Evolutionary conservation across 306 rosid genomes (phyloP).

Genomic region (Lathyrus sativus): DNA sequence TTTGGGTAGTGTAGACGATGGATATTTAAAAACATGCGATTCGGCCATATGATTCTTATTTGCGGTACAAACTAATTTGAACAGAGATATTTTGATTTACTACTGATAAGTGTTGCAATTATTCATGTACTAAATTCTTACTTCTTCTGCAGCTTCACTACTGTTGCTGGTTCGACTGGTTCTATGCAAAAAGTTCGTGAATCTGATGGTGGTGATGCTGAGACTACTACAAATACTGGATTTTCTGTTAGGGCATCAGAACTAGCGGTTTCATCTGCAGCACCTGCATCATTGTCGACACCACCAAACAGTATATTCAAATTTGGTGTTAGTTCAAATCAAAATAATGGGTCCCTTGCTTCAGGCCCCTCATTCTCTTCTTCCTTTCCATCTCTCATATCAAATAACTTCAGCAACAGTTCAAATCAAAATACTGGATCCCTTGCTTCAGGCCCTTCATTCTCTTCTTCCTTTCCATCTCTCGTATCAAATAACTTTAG

Average conservation of each 20-base stretch:
- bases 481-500: conserved; percentile 42
- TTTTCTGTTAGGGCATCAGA: conserved; percentile 45
- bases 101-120: conserved; percentile 1
- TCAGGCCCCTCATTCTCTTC: conserved; percentile 45
- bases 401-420: conserved; percentile 45
- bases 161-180: conserved; percentile 37
- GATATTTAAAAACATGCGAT: background rate
- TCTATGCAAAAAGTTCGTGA: conserved; percentile 39
- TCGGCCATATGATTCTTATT: conserved; percentile 12
- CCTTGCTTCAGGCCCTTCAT: conserved; percentile 45
- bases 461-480: conserved; percentile 42
- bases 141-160: conserved; percentile 56
- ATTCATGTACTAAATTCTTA: conserved; percentile 27
- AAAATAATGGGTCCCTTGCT: conserved; percentile 55
- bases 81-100: background rate
- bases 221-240: conserved; percentile 43
- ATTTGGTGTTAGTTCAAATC: conserved; percentile 44
- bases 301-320: conserved; percentile 43
- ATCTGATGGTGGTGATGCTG: conserved; percentile 44
- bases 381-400: conserved; percentile 37
- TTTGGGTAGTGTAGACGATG: background rate
- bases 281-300: conserved; percentile 44
- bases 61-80: conserved; percentile 9
- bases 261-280: conserved; percentile 45
- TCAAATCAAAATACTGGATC: conserved; percentile 55